A percentile compares a stretch with the other conserved stretches of the same genome.
Evolutionary conservation across 176 grass and related monocot genomes (phyloP).

Genomic region (Cocos nucifera): DNA sequence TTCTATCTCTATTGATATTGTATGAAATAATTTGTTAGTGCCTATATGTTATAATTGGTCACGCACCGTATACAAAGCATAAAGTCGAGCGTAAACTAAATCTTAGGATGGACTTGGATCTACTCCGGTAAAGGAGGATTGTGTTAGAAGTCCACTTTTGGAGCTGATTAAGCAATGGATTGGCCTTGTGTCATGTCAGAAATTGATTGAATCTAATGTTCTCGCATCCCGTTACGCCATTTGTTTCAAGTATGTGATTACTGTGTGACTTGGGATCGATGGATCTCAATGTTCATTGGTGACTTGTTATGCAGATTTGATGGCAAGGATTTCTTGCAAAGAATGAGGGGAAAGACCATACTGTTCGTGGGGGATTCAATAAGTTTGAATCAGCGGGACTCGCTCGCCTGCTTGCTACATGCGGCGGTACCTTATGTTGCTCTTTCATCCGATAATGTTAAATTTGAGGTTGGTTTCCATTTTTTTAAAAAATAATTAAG

Average conservation of each 20-base stretch:
- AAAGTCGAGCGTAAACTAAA: too few relatives aligned
- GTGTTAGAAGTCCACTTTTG: too few relatives aligned
- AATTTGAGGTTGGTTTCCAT: neutral
- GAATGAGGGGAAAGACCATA: neutral
- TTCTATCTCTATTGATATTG: too few relatives aligned
- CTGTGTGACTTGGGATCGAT: neutral
- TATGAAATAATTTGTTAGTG: too few relatives aligned
- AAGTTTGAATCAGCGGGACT: neutral
- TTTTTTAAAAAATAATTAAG: too few relatives aligned
- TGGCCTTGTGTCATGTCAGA: too few relatives aligned
- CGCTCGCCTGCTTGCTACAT: neutral
- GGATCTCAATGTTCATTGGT: neutral
- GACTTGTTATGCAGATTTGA: neutral
- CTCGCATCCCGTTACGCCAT: neutral
- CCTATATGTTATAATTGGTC: too few relatives aligned
- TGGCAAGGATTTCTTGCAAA: neutral
- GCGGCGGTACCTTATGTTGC: neutral
- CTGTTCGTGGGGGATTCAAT: constrained; percentile 11
- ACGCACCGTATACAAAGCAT: too few relatives aligned
- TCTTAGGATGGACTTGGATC: too few relatives aligned
- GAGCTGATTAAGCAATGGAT: too few relatives aligned
- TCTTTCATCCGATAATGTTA: neutral
- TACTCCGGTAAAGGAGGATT: too few relatives aligned
- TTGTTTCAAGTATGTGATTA: neutral
- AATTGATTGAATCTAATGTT: too few relatives aligned